Evolutionary conservation across 192 early-diverging fungal genomes (phyloP), one percentile per base, ranked within the genome.

Genomic region (Podila epicladia): DNA sequence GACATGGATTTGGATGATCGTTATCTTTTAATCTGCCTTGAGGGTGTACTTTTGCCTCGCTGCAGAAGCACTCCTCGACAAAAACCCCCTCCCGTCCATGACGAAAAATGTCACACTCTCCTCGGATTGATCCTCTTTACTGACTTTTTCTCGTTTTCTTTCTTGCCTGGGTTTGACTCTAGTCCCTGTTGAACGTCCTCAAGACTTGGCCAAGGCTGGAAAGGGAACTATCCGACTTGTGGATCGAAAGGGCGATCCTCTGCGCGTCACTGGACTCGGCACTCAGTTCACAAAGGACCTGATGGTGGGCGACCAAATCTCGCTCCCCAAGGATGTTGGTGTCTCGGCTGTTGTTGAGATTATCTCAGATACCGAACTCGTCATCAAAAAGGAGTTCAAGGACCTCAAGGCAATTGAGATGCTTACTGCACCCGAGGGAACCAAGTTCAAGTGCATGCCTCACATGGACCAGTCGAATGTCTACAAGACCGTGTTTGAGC

Each of bases 161-260:
- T 4, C 62, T 74, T 66, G 35, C 19, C 26, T 48, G 26, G 22
- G 6, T 50, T 35, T 33, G 12, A n/a, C 28, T 12, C 2, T 79
- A 95, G 93, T 99, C 78, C 94, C 97, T 11, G 98, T 99, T 19
- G 90, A 92, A 58, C 88, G 98, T 51, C 93, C 97, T 66, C 97
- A 98, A 82, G 98, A 99, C 86, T 76, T 95, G 49, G 93, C 92
- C 33, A 88, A 87, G 58, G 61, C 63, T n/a, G 95, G 95, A 9
- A 78, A 79, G 55, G 97, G 97, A 28, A 86, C 72, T 35, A 91
- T 99, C 65, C 84, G 85, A 49, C 77, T 95, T 4, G 65, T 87
- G 7, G 91, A 95, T 76, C 83, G 86, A 35, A 87, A 90, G 71
- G 77, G 86, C 7, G 88, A 94, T 38, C 94, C 94, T 8, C 83